Base-by-base conservation (phyloP, 257 asterid genomes). In the Salvia hispanica region DNA sequence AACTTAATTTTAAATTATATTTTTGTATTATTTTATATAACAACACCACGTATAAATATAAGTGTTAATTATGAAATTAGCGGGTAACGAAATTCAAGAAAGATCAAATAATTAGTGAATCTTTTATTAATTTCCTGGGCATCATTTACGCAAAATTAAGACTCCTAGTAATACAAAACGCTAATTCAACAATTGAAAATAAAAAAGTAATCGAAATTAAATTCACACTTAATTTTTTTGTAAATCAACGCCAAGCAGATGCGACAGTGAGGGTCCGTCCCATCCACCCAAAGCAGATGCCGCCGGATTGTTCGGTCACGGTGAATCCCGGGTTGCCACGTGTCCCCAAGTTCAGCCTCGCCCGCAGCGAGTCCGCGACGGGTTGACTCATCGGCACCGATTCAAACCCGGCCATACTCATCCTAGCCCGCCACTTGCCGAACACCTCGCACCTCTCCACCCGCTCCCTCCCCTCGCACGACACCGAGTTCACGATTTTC, bases 261-360 rank as follows among this genome's bases (percentile, higher is more conserved):
- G 96, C 90, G 83, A 91, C 95, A 78, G 95, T 81, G 77, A 91
- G 91, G 3, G 87, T 81, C 57, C 96, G 88, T 80, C 94, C 98
- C 92, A 69, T 91, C 98, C 98, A 91, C 4, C 96, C 98, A 72
- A 91, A 85, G 78, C 88, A 77, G 74, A 91, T 78, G 31, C 92
- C 96, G 48, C 98, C 96, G 61, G 59, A 74, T 59, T 79, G 80
- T 79, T 86, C 89, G 52, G 53, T 76, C 9, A 89, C 92, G 37
- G 87, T 89, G 72, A 89, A 91, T 47, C 96, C 98, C 39, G 92
- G 95, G 69, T 87, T 89, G 94, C 95, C 96, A 87, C 95, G 95
- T 85, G 94, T 73, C 65, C 81, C 83, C 5, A 90, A 78, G 67
- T 77, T 78, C 14, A 91, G 83, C 66, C 84, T 87, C 6, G 78